These are phyloP conservation scores for Fusarium circinatum DNA, from an alignment of 2,329 filamentous ascomycete genomes.

Conservation along the genomic window DNA sequence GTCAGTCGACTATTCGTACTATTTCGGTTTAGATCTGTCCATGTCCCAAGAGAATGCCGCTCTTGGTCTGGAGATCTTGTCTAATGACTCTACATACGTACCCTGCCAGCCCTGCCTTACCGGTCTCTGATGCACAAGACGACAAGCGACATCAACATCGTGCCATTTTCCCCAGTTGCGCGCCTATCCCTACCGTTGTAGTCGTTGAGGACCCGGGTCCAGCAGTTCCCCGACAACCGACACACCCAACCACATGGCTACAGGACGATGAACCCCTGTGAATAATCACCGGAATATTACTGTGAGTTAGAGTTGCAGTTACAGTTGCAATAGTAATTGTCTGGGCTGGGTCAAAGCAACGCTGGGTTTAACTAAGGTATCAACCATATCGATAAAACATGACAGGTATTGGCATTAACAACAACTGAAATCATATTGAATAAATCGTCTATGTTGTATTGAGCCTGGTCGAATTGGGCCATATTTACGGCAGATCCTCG, in stretches of 20 bases:
- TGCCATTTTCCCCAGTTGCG: constrained; percentile 26
- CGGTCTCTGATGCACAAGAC: neutral
- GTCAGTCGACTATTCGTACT: constrained; percentile 24
- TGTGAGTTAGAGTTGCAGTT: neutral
- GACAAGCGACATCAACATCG: constrained; percentile 25
- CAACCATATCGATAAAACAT: neutral
- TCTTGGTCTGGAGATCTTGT: constrained; percentile 1
- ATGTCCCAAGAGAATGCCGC: neutral
- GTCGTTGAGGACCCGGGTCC: neutral
- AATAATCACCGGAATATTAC: constrained; percentile 18
- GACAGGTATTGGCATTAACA: neutral
- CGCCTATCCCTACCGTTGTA: constrained; percentile 13
- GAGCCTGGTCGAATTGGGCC: neutral
- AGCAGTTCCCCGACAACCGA: constrained; percentile 16
- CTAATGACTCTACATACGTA: neutral
- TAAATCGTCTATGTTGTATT: neutral
- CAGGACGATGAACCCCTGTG: neutral
- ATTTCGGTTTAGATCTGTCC: constrained; percentile 15
- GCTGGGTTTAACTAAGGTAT: neutral
- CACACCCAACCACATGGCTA: constrained; percentile 29
- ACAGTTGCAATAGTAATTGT: neutral
- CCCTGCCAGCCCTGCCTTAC: neutral
- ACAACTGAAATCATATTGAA: neutral
- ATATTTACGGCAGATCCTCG: neutral
- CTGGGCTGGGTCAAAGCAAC: neutral